Base-by-base conservation (phyloP, 2,329 filamentous ascomycete genomes). In the Cryphonectria carpinicola region DNA sequence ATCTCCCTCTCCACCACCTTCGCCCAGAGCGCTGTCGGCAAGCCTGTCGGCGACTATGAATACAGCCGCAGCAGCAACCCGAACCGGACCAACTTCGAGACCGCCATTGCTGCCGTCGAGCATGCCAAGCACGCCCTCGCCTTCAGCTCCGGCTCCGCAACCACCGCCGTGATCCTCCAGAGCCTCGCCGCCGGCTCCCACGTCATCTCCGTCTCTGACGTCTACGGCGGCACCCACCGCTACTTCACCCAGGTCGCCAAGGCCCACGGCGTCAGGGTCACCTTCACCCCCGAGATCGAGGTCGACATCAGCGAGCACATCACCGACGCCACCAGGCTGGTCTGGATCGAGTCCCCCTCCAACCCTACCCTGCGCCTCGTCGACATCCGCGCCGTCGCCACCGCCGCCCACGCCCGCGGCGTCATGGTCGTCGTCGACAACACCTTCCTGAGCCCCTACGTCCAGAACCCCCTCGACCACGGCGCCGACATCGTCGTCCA, bases 381-480 rank as follows among this genome's bases (percentile, higher is more conserved):
- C 74, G 95, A 99, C 82, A 97, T 99, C 79, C 87, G 93, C 76
- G 91, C 93, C 67, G 92, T 99, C 56, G 92, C 93, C 39, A 89
- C 89, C 39, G 87, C 92, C 69, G 96, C 96, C 25, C 96, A 98
- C 81, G 86, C 91, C 77, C 93, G 93, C 78, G 95, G 95, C 73
- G 93, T 98, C 77, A 86, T 93, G 79, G 96, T 99, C 60, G 96
- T 99, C n/a, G 96, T 99, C 58, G 96, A 99, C 85, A 99, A 99
- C 85, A 99, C 96, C 28, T 99, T 99, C 86, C 86, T 98, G 79
- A 95, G 92, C 73, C 96, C 96, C 43, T 99, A 98, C 81, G 88
- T 99, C 64, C 96, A 99, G 84, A 98, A 97, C 82, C 96, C 96
- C 4, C 89, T 99, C 69, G 92, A 97, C 79, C 93, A 95, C 80